phyloP scores from a whole-genome alignment of 441 rosid species.

The Dalechampia spathulata region DNA sequence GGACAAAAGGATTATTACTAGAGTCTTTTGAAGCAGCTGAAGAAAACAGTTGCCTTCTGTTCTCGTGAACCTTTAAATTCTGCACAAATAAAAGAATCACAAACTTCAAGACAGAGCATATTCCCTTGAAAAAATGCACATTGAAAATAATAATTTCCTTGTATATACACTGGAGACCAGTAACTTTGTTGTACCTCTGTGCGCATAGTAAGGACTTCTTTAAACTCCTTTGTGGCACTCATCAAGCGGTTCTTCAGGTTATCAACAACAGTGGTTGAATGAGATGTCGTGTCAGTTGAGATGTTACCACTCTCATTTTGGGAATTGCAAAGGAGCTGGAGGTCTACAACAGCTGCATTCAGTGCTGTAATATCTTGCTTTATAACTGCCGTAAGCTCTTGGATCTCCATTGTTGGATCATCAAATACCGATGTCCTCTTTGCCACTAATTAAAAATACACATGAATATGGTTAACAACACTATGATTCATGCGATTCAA shows the following conservation, averaged over 20 bases:
- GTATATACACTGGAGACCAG: no score
- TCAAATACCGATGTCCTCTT: constrained; percentile 90
- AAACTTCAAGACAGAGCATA: background rate
- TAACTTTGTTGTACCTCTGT: constrained; percentile 96
- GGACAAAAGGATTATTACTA: constrained; percentile 84
- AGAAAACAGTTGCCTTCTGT: constrained; percentile 80
- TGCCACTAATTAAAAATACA: constrained; percentile 47
- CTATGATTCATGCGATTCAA: background rate
- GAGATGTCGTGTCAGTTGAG: constrained; percentile 73
- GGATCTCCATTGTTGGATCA: constrained; percentile 91
- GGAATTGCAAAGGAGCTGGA: constrained; percentile 69
- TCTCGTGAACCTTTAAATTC: constrained; percentile 89
- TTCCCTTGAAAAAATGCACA: no score
- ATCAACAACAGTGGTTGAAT: constrained; percentile 73
- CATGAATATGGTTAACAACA: background rate
- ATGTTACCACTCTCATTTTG: constrained; percentile 57
- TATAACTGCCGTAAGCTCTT: constrained; percentile 75
- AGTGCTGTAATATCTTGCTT: constrained; percentile 92
- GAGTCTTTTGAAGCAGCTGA: constrained; percentile 71
- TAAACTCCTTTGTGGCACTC: constrained; percentile 85
- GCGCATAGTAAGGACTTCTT: constrained; percentile 82
- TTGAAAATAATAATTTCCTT: no score
- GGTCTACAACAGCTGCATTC: constrained; percentile 83
- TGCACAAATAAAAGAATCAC: constrained; percentile 19
- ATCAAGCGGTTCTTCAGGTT: constrained; percentile 57